These are phyloP conservation scores for Gentiana dahurica DNA, from an alignment of 257 asterid species.

Conservation along the genomic window DNA sequence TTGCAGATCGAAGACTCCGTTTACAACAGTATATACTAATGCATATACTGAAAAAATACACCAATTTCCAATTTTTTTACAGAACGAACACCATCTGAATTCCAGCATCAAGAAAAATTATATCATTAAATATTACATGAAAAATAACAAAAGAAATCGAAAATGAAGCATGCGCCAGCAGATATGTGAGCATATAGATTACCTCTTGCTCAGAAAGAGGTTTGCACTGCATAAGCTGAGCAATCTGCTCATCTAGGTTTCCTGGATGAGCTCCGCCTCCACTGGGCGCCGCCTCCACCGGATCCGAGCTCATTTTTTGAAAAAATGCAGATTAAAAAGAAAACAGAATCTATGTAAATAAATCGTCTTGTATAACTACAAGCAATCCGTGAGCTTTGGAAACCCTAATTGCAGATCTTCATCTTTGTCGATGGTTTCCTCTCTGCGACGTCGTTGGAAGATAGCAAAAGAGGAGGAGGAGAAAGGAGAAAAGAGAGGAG, in stretches of 20 bases:
- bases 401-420: slow-evolving; percentile 12
- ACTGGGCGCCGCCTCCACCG: slow-evolving; percentile 36
- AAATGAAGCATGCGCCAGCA: too few species aligned
- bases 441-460: slow-evolving; percentile 19
- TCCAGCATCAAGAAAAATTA: too few species aligned
- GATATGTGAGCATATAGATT: neutral
- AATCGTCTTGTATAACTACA: neutral
- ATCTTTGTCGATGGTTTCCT: neutral
- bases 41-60: too few species aligned
- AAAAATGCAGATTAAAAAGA: too few species aligned
- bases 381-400: neutral
- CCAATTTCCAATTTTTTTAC: too few species aligned
- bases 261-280: slow-evolving; percentile 37
- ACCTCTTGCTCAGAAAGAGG: slow-evolving; percentile 83
- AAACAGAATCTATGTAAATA: neutral
- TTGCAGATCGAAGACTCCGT: too few species aligned
- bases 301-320: slow-evolving; percentile 30
- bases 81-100: too few species aligned
- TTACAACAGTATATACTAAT: too few species aligned
- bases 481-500: slow-evolving; percentile 1
- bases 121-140: too few species aligned
- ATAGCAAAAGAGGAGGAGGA: slow-evolving; percentile 5
- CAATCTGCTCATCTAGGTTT: slow-evolving; percentile 63
- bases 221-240: slow-evolving; percentile 82
- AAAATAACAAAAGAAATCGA: too few species aligned